A percentile compares a stretch with the other conserved stretches of the same genome.
Conservation (phyloP, 768 basidiomycete genomes). For the Boletus bicolor region DNA sequence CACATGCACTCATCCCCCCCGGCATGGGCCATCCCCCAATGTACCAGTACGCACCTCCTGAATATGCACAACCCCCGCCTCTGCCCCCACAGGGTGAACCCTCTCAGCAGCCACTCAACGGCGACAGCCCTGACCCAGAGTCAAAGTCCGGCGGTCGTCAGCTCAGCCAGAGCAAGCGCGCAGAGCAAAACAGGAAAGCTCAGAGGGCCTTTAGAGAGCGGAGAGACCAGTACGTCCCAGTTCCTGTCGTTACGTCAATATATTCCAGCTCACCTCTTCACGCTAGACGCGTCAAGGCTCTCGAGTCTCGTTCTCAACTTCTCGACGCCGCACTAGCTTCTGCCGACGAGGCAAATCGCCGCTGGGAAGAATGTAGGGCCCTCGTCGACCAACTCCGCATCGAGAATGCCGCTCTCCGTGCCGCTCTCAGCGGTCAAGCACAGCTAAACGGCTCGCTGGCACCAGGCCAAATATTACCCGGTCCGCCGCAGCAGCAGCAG, state of each 20-base stretch:
- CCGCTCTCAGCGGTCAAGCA: constrained; percentile 51
- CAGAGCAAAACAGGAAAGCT: constrained; percentile 93
- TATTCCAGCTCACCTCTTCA: constrained; percentile 12
- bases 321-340: constrained; percentile 83
- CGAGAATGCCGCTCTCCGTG: constrained; percentile 76
- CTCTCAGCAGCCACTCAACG: constrained; percentile 29
- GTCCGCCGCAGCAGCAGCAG: constrained; percentile 22
- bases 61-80: constrained; percentile 29
- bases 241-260: not conserved
- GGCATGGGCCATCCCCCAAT: constrained; percentile 31
- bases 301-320: constrained; percentile 81
- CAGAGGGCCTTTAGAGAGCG: constrained; percentile 90
- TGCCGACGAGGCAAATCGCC: constrained; percentile 83
- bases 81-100: constrained; percentile 22
- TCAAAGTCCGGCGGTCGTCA: constrained; percentile 42
- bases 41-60: constrained; percentile 36
- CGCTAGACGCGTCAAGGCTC: constrained; percentile 77
- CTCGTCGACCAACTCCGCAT: constrained; percentile 85
- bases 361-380: constrained; percentile 89
- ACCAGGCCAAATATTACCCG: constrained; percentile 26
- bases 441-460: constrained; percentile 34
- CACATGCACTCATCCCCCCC: constrained; percentile 48
- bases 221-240: constrained; percentile 69
- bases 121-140: constrained; percentile 4
- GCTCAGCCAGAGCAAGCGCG: constrained; percentile 79